Base-by-base conservation (phyloP, 2,329 filamentous ascomycete genomes). In the Diaporthe sp. region DNA sequence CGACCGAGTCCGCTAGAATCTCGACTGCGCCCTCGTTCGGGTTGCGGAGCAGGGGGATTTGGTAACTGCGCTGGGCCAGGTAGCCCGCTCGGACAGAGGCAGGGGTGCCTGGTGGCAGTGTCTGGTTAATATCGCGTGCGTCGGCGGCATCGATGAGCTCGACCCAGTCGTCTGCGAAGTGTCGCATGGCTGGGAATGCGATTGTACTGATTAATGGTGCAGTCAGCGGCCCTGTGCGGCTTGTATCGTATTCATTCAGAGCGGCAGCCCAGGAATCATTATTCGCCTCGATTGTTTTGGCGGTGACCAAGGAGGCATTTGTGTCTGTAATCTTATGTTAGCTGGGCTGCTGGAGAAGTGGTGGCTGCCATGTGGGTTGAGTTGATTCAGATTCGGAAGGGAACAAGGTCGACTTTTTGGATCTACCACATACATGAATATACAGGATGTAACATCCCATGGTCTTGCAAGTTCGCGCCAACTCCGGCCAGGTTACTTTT, bases 11-110 rank as follows among this genome's bases (percentile, higher is more conserved):
- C 42, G 76, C 79, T 58, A 80, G 77, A 50, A 80, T 40, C 67
- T 80, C 79, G 30, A 85, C 77, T 1, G 79, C 78, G 33, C 78
- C 81, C 35, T 77, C 77, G n/a, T 77, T 74, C 2, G 82, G 79
- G 2, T 81, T 80, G 79, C 82, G 83, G 71, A 86, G 81, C 7
- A 86, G 78, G 45, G 83, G 82, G 1, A 81, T 80, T 35, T 78
- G 47, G 81, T 78, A 1, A 80, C 79, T 6, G 81, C 79, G 45
- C 74, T 76, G 79, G 3, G 57, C 73, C 12, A 69, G 15, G 71
- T 78, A 79, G 57, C 79, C 79, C 5, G 47, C 38, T 4, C 76
- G n/a, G n/a, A 80, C 47, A n/a, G 75, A 71, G 1, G 77, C 73
- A 13, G 77, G 72, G 6, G 71, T 72, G 35, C 47, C 75, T 28